A percentile compares a stretch with the other conserved stretches of the same genome.
These are phyloP conservation scores for Prunus salicina DNA, from an alignment of 306 rosid species.

Conservation along the genomic window DNA sequence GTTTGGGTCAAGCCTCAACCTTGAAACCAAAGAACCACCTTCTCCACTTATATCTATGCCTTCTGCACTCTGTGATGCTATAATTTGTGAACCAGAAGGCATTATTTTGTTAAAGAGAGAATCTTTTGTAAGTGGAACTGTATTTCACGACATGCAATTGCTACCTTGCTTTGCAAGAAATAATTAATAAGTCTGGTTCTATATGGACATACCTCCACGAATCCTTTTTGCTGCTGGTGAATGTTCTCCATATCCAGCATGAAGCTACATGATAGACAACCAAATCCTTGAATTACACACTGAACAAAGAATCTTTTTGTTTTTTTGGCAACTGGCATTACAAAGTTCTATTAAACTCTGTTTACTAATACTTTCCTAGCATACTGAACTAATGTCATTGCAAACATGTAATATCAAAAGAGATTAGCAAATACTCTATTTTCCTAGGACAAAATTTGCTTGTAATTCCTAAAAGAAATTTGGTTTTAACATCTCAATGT, in stretches of 20 bases:
- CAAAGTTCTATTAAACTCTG: background rate
- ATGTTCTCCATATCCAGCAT: slow-evolving; percentile 57
- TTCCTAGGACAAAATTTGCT: no score
- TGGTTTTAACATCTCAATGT: no score
- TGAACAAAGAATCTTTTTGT: background rate
- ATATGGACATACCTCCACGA: slow-evolving; percentile 46
- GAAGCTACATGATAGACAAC: slow-evolving; percentile 63
- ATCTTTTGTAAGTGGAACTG: slow-evolving; percentile 16
- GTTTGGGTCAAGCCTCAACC: slow-evolving; percentile 63
- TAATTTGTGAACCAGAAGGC: slow-evolving; percentile 42
- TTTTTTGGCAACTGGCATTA: background rate
- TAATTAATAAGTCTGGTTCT: background rate
- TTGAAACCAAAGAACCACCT: slow-evolving; percentile 65
- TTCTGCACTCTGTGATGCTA: slow-evolving; percentile 46
- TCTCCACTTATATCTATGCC: slow-evolving; percentile 36
- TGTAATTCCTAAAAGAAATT: no score
- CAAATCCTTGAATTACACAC: slow-evolving; percentile 1
- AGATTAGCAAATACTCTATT: no score
- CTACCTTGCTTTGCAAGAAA: slow-evolving; percentile 14
- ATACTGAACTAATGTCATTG: background rate
- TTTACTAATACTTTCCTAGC: background rate
- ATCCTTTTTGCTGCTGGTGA: slow-evolving; percentile 57
- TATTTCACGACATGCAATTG: slow-evolving; percentile 11
- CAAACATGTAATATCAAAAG: background rate
- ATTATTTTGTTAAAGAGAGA: slow-evolving; percentile 32